Evolutionary conservation across 2,329 filamentous ascomycete species (phyloP).

Genomic region (Colletotrichum sp.): DNA sequence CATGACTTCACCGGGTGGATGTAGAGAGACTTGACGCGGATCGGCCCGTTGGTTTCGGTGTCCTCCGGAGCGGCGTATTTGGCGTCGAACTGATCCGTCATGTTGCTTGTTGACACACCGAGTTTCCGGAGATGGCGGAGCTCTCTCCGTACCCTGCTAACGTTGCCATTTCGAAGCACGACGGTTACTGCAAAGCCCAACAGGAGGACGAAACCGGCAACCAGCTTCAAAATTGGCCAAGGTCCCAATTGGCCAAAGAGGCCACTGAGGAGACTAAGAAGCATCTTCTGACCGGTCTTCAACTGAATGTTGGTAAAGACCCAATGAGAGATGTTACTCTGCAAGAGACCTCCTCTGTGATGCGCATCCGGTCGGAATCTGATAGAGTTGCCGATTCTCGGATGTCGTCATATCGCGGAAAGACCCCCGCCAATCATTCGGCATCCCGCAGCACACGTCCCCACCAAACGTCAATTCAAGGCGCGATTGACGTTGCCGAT

Average conservation of each 20-base stretch:
- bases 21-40: slow-evolving; percentile 30
- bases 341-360: neutral
- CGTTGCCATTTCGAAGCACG: neutral
- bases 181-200: accelerated
- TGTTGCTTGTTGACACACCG: slow-evolving; percentile 27
- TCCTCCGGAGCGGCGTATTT: slow-evolving; percentile 17
- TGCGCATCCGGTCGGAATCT: neutral
- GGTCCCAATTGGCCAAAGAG: accelerated
- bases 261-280: neutral
- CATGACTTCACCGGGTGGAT: slow-evolving; percentile 34
- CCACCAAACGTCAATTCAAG: neutral
- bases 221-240: neutral
- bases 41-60: neutral
- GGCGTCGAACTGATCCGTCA: slow-evolving; percentile 27
- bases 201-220: neutral
- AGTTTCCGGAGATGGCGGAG: slow-evolving; percentile 5
- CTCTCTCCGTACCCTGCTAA: neutral
- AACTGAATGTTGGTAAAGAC: neutral
- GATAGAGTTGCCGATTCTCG: neutral
- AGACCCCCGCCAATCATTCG: neutral
- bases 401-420: neutral
- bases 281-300: neutral
- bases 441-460: neutral
- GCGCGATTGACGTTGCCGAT: neutral
- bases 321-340: neutral